Conservation (phyloP, 1,284 basidiomycete genomes). For the Athelia psychrophila region DNA sequence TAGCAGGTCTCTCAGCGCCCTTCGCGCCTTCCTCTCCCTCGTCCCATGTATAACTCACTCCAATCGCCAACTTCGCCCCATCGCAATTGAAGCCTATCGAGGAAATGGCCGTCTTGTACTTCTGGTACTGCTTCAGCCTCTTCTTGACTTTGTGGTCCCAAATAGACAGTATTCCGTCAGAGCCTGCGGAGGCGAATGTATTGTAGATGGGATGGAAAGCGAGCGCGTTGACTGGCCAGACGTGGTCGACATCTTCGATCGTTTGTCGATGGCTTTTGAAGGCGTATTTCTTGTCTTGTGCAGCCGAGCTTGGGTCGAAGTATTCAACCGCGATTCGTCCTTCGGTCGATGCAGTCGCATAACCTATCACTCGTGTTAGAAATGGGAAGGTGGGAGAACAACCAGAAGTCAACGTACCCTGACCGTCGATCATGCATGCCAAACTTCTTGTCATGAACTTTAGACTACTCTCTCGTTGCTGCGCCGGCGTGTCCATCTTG, state of each 20-base stretch:
- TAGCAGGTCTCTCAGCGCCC: constrained; percentile 34
- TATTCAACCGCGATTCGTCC: constrained; percentile 97
- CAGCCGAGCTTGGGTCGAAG: constrained; percentile 78
- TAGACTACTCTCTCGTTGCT: constrained; percentile 87
- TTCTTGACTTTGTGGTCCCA: constrained; percentile 99
- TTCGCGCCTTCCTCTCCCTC: constrained; percentile 72
- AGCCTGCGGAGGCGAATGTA: constrained; percentile 93
- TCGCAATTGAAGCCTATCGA: constrained; percentile 81
- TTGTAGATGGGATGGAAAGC: constrained; percentile 94
- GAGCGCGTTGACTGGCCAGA: constrained; percentile 96
- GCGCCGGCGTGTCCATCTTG: constrained; percentile 69
- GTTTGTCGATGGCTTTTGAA: constrained; percentile 97
- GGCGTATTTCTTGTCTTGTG: constrained; percentile 92
- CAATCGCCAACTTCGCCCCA: constrained; percentile 80
- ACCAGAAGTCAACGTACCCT: constrained; percentile 52
- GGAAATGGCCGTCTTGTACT: constrained; percentile 72
- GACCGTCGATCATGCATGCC: constrained; percentile 89
- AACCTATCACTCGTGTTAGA: constrained; percentile 52
- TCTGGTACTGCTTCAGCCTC: constrained; percentile 85
- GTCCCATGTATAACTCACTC: constrained; percentile 85
- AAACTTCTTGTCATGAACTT: constrained; percentile 94
- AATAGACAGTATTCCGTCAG: constrained; percentile 87
- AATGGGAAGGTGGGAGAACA: not conserved
- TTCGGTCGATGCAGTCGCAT: constrained; percentile 92
- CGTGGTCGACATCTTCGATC: constrained; percentile 90